Conservation (phyloP, 768 basidiomycete genomes). For the Punctularia strigosozonata region DNA sequence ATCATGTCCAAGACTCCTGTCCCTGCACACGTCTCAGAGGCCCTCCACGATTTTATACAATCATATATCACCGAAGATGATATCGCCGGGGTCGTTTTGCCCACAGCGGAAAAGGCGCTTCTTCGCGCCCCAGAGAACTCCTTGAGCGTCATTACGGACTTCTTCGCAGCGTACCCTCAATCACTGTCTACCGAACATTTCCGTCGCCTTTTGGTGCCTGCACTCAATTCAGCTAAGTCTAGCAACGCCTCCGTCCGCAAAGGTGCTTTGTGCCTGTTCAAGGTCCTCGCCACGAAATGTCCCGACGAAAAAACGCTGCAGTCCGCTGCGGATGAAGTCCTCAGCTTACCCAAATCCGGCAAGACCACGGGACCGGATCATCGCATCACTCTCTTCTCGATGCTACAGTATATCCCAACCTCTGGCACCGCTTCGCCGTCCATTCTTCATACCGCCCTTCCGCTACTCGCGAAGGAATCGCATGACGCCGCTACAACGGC, state of each 20-base stretch:
- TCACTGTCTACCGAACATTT: conserved; percentile 36
- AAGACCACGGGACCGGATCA: conserved; percentile 88
- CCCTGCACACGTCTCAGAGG: conserved; percentile 44
- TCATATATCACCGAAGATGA: conserved; percentile 39
- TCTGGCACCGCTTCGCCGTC: conserved; percentile 36
- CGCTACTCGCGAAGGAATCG: conserved; percentile 60
- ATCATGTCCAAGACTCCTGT: conserved; percentile 58
- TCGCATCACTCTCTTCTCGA: conserved; percentile 66
- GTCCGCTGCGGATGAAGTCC: conserved; percentile 47
- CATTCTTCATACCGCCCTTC: conserved; percentile 27
- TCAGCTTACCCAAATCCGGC: conserved; percentile 65
- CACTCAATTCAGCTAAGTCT: conserved; percentile 65
- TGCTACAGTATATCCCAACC: conserved; percentile 48
- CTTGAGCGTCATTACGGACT: conserved; percentile 45
- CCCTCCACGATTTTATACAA: conserved; percentile 51
- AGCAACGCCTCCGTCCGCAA: conserved; percentile 49
- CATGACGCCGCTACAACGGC: conserved; percentile 52
- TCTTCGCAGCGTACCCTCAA: conserved; percentile 43
- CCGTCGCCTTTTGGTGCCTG: conserved; percentile 42
- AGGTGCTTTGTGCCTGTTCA: conserved; percentile 48
- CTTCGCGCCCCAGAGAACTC: conserved; percentile 74
- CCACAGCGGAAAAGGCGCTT: conserved; percentile 69
- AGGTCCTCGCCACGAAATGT: conserved; percentile 23
- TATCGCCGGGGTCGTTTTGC: conserved; percentile 43
- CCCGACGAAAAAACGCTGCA: conserved; percentile 26